Percentiles rank a stretch among this genome's conserved stretches.
phyloP scores from a whole-genome alignment of 2,329 filamentous ascomycete species.

The Hypoxylon sp. region DNA sequence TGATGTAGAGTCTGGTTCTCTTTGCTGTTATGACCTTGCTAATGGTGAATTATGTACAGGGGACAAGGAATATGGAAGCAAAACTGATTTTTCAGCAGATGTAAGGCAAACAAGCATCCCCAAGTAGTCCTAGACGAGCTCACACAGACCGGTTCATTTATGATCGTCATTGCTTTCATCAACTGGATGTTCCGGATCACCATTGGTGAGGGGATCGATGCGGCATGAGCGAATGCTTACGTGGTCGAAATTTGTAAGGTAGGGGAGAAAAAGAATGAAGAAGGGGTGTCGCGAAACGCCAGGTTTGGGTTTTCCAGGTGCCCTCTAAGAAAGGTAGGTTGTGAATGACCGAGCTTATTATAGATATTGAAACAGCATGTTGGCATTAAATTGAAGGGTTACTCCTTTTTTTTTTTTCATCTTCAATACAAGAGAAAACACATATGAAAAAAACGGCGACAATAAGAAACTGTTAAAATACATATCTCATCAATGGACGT shows the following conservation, averaged over 20 bases:
- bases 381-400: background rate
- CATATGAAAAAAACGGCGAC: background rate
- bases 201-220: conserved; percentile 15
- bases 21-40: background rate
- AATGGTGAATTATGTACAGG: background rate
- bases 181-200: conserved; percentile 15
- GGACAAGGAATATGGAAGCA: background rate
- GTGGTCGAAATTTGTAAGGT: conserved; percentile 10
- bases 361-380: background rate
- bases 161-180: conserved; percentile 20
- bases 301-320: conserved; percentile 14
- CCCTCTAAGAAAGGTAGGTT: conserved; percentile 18
- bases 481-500: background rate
- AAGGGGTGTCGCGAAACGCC: conserved; percentile 6
- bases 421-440: background rate
- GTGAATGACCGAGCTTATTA: background rate
- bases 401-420: background rate
- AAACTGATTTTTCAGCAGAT: background rate
- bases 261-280: background rate
- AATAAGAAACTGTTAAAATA: background rate
- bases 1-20: background rate
- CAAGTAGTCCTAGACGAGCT: background rate
- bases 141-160: conserved; percentile 11
- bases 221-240: conserved; percentile 16
- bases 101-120: background rate